These are phyloP conservation scores for Veloboletus limbatus DNA, from an alignment of 1,284 basidiomycete genomes.

Conservation along the genomic window DNA sequence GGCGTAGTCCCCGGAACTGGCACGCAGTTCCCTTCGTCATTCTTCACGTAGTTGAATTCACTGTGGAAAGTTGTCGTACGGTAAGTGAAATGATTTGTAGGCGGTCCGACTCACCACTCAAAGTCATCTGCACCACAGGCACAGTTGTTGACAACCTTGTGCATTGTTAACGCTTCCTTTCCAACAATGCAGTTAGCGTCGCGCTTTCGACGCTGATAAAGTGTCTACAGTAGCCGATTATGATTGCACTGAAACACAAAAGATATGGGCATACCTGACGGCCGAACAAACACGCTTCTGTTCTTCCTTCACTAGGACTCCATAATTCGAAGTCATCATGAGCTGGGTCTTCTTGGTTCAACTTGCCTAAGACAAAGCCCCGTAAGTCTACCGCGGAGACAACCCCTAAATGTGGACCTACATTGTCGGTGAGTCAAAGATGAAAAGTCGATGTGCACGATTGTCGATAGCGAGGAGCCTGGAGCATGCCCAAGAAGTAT, in stretches of 20 bases:
- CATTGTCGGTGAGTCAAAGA: constrained; percentile 74
- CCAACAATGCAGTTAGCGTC: constrained; percentile 83
- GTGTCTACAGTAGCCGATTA: constrained; percentile 48
- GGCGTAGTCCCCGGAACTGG: constrained; percentile 67
- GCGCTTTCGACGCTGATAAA: constrained; percentile 85
- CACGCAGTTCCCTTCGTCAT: constrained; percentile 69
- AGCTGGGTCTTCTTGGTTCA: constrained; percentile 68
- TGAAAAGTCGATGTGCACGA: constrained; percentile 89
- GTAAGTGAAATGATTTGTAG: neutral
- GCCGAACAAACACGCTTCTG: constrained; percentile 75
- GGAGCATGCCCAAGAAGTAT: constrained; percentile 76
- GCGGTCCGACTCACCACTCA: constrained; percentile 71
- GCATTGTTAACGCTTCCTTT: constrained; percentile 51
- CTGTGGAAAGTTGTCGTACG: constrained; percentile 37
- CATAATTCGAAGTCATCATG: constrained; percentile 93
- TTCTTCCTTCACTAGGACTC: constrained; percentile 90
- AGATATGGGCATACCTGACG: constrained; percentile 57
- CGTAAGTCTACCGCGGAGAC: neutral
- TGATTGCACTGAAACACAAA: neutral
- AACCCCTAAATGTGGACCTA: constrained; percentile 37
- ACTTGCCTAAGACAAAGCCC: constrained; percentile 48
- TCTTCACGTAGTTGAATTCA: constrained; percentile 85
- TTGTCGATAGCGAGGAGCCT: constrained; percentile 51
- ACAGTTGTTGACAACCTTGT: constrained; percentile 67
- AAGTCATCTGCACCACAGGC: constrained; percentile 75